These are phyloP conservation scores for Ustilago cynodontis DNA, from an alignment of 1,284 basidiomycete species.

Conservation along the genomic window DNA sequence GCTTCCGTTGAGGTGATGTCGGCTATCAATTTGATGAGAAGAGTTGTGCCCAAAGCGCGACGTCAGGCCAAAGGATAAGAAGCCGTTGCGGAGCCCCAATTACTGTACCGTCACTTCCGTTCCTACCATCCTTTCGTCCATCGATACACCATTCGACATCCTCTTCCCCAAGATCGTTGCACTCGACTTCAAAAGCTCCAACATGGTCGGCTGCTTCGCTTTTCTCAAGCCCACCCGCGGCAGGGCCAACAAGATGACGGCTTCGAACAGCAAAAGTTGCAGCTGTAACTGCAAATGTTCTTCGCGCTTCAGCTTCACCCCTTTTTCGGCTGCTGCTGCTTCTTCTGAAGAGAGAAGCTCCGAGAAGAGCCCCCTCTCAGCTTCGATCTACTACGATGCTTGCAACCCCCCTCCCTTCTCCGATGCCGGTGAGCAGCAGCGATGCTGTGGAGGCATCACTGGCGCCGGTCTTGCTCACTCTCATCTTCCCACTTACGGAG, in stretches of 20 bases:
- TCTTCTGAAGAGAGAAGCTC: background rate
- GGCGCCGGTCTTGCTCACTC: conserved; percentile 16
- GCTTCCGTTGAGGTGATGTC: background rate
- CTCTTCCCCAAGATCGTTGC: background rate
- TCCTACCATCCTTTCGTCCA: background rate
- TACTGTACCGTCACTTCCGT: conserved; percentile 1
- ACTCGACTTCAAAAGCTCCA: background rate
- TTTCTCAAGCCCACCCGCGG: conserved; percentile 39
- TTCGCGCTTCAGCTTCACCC: background rate
- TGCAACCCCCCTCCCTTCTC: conserved; percentile 45
- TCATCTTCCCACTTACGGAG: conserved; percentile 36
- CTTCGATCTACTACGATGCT: conserved; percentile 46
- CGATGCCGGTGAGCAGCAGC: conserved; percentile 11
- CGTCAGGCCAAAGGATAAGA: background rate
- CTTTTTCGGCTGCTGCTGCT: background rate
- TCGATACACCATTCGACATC: conserved; percentile 1
- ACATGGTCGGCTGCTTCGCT: conserved; percentile 40
- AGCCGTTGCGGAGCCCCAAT: background rate
- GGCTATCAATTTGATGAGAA: background rate
- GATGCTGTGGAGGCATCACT: conserved; percentile 39
- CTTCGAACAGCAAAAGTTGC: conserved; percentile 9
- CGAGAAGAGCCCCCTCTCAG: conserved; percentile 36
- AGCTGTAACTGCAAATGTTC: conserved; percentile 25
- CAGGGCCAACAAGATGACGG: conserved; percentile 13
- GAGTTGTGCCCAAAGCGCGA: background rate